Evolutionary conservation across 768 basidiomycete genomes (phyloP).

Genomic region (Daedalea quercina): DNA sequence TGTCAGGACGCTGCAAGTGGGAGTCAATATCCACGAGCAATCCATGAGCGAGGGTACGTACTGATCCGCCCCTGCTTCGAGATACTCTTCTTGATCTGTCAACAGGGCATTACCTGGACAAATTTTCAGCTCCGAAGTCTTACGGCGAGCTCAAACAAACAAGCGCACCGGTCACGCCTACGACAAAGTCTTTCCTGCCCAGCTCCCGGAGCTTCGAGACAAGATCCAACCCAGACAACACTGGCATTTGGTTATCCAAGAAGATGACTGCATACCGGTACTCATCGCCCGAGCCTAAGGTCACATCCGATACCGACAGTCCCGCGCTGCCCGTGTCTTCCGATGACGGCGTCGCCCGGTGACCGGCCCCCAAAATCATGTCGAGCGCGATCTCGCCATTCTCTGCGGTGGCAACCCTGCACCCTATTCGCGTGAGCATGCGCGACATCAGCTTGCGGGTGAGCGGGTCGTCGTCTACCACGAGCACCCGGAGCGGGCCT

Average conservation of each 20-base stretch:
- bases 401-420: constrained; percentile 72
- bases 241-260: constrained; percentile 77
- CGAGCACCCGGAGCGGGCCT: constrained; percentile 55
- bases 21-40: not conserved
- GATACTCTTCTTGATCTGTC: constrained; percentile 68
- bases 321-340: constrained; percentile 30
- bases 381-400: constrained; percentile 77
- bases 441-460: constrained; percentile 79
- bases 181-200: constrained; percentile 71
- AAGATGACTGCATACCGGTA: constrained; percentile 39
- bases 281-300: constrained; percentile 12
- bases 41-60: constrained; percentile 27
- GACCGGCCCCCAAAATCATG: constrained; percentile 46
- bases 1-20: constrained; percentile 52
- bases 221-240: constrained; percentile 67
- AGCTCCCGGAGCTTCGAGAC: constrained; percentile 58
- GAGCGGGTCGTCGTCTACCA: constrained; percentile 79
- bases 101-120: constrained; percentile 24
- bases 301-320: constrained; percentile 10
- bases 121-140: not conserved
- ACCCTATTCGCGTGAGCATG: constrained; percentile 72
- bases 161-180: constrained; percentile 64
- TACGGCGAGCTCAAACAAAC: constrained; percentile 2
- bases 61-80: constrained; percentile 72
- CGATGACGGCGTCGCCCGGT: constrained; percentile 19